Conservation (phyloP, 257 asterid genomes). For the Salvia miltiorrhiza region DNA sequence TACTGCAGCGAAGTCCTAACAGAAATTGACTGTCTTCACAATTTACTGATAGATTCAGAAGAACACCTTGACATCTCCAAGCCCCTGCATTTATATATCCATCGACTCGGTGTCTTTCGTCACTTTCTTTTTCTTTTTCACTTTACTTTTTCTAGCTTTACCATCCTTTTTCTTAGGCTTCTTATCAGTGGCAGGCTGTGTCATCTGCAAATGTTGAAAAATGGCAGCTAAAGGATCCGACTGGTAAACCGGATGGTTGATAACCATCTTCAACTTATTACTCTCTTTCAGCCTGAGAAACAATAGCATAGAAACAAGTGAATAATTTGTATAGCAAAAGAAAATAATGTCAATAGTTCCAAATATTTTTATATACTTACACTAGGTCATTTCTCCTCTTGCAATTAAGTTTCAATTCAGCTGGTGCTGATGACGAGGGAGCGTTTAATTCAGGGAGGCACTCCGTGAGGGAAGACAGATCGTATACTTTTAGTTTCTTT, state of each 20-base stretch:
- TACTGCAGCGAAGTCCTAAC: not conserved
- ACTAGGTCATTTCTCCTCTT: conserved; percentile 59
- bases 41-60: not conserved
- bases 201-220: conserved; percentile 63
- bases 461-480: conserved; percentile 61
- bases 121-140: conserved; percentile 45
- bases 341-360: not conserved
- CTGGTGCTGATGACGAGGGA: conserved; percentile 33
- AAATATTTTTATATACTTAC: conserved; percentile 40
- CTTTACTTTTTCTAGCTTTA: conserved; percentile 40
- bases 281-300: conserved; percentile 67
- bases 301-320: not conserved
- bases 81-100: conserved; percentile 41
- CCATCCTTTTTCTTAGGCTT: conserved; percentile 46
- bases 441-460: conserved; percentile 63
- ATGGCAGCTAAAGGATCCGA: conserved; percentile 72
- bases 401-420: conserved; percentile 52
- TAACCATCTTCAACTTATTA: conserved; percentile 52
- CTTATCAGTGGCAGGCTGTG: conserved; percentile 55
- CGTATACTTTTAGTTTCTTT: conserved; percentile 69
- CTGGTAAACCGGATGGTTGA: conserved; percentile 54
- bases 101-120: conserved; percentile 47
- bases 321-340: conserved; percentile 10
- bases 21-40: not conserved
- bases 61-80: not conserved